Base-by-base conservation (phyloP, 1,139 yeast genomes). In the Candida tropicalis region DNA sequence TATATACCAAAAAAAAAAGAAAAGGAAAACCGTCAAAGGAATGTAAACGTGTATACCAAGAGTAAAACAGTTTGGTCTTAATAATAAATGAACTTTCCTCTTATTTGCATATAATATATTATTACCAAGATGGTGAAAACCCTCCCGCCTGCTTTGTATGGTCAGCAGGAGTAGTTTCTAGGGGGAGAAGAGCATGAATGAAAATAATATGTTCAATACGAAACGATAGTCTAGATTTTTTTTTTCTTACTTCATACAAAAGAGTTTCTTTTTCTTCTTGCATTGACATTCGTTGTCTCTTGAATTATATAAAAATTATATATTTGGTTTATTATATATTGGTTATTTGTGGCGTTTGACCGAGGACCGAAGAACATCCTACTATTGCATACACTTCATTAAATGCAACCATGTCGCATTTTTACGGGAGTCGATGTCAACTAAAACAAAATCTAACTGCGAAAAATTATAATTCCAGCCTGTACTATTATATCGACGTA, bases 331-430 rank as follows among this genome's bases (percentile, higher is more conserved):
- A 6, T 20, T 4, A 6, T 3, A 6, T 20, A 20, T 6, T 20
- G 23, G 8, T 20, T 20, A 20, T 20, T n/a, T n/a, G n/a, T n/a
- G n/a, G n/a, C n/a, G n/a, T n/a, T n/a, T n/a, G n/a, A n/a, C n/a
- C n/a, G n/a, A n/a, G n/a, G n/a, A n/a, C n/a, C n/a, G n/a, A n/a
- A n/a, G n/a, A n/a, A n/a, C n/a, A n/a, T n/a, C n/a, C n/a, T n/a
- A n/a, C n/a, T n/a, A n/a, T n/a, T n/a, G n/a, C n/a, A n/a, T n/a
- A n/a, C n/a, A n/a, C n/a, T 32, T 24, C 11, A 13, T 24, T 34
- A 20, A 28, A 23, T 34, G 37, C 37, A 34, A 34, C 37, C 17
- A 7, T 24, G 37, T 34, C 37, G 37, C 37, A 34, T 23, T 34
- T 34, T 34, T 34, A 34, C 37, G 37, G 27, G 17, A 2, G 17